Evolutionary conservation across 2,329 filamentous ascomycete species (phyloP).

Genomic region (Aspergillus udagawae): DNA sequence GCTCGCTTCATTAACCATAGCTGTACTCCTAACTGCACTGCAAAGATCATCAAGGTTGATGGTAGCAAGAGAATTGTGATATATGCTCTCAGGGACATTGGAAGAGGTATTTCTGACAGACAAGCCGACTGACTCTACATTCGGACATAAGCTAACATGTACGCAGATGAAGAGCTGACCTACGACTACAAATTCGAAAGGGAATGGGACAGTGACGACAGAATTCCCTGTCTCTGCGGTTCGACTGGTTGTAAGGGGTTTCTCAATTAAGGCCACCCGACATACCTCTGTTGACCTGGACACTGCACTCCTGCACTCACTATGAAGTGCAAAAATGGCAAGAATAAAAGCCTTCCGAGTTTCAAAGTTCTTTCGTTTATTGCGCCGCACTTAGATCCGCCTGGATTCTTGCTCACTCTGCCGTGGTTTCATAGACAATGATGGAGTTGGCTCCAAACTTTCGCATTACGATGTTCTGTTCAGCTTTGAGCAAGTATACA

Average conservation of each 20-base stretch:
- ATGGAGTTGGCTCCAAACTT: background rate
- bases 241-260: conserved; percentile 97
- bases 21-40: conserved; percentile 96
- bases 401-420: background rate
- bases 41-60: conserved; percentile 98
- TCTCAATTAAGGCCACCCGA: conserved; percentile 66
- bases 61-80: conserved; percentile 98
- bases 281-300: background rate
- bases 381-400: background rate
- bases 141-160: conserved; percentile 7
- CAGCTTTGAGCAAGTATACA: conserved; percentile 7
- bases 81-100: conserved; percentile 93
- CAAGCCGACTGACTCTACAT: background rate
- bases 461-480: conserved; percentile 7
- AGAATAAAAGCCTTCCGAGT: background rate
- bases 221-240: conserved; percentile 95
- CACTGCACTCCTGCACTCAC: background rate
- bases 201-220: conserved; percentile 88
- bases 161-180: conserved; percentile 89
- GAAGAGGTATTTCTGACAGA: conserved; percentile 68
- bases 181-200: conserved; percentile 99
- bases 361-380: background rate
- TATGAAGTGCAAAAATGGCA: background rate
- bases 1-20: conserved; percentile 97
- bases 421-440: background rate